Conservation (phyloP, 208 protist genomes). For the Trypanosomatidae sp. region DNA sequence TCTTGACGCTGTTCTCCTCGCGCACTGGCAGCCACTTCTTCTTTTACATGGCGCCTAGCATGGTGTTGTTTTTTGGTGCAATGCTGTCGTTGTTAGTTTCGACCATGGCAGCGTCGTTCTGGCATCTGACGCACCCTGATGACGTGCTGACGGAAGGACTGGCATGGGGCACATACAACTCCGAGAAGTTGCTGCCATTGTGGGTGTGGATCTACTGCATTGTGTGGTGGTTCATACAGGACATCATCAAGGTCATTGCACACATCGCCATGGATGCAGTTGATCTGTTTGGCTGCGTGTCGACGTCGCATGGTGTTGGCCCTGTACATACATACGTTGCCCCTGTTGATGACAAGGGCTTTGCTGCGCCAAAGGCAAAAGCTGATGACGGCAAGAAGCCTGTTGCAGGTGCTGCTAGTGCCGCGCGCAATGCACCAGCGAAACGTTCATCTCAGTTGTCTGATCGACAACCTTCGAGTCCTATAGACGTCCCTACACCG, state of each 20-base stretch:
- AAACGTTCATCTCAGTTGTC: too few species aligned
- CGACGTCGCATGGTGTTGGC: conserved; percentile 16
- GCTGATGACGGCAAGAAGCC: too few species aligned
- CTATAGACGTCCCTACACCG: too few species aligned
- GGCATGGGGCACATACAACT: conserved; percentile 23
- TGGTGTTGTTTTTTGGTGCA: conserved; percentile 44
- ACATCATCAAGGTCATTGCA: conserved; percentile 59
- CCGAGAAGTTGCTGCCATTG: conserved; percentile 56
- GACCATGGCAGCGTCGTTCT: conserved; percentile 56
- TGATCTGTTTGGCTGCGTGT: conserved; percentile 62
- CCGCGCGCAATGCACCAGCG: too few species aligned
- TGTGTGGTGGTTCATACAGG: conserved; percentile 85
- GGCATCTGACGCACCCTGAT: conserved; percentile 39
- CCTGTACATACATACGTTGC: too few species aligned
- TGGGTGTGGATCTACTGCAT: conserved; percentile 88
- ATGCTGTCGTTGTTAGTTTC: conserved; percentile 56
- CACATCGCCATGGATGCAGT: conserved; percentile 53
- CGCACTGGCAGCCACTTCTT: conserved; percentile 69
- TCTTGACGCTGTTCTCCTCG: conserved; percentile 83
- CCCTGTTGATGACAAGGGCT: too few species aligned
- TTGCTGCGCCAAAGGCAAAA: too few species aligned
- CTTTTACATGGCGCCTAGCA: conserved; percentile 41
- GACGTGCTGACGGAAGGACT: conserved; percentile 59
- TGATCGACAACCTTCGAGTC: too few species aligned
- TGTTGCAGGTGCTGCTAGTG: too few species aligned